phyloP scores from a whole-genome alignment of 352 stramenopile species.

The Phytophthora idaei region DNA sequence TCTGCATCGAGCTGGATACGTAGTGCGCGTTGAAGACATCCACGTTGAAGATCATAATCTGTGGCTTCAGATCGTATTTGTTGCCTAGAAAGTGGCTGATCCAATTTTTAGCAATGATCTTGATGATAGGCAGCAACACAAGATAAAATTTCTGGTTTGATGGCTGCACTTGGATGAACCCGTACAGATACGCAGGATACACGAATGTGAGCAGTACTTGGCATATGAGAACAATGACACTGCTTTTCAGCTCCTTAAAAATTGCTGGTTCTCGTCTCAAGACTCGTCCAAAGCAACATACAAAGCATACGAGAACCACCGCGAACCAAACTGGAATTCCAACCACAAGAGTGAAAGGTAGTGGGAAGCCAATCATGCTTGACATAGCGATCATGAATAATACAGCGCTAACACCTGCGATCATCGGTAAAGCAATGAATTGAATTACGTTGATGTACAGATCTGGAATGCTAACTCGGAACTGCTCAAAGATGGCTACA shows the following conservation, averaged over 20 bases:
- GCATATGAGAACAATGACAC: constrained; percentile 4
- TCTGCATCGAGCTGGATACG: constrained; percentile 17
- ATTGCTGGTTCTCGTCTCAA: not conserved
- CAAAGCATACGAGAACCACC: constrained; percentile 6
- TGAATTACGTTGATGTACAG: constrained; percentile 7
- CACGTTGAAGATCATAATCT: constrained; percentile 16
- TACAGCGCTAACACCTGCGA: constrained; percentile 3
- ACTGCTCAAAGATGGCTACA: constrained; percentile 8
- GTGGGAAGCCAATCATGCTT: constrained; percentile 1
- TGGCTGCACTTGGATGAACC: constrained; percentile 4
- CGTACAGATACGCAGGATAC: constrained; percentile 13
- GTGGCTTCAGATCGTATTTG: constrained; percentile 15
- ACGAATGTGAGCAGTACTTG: constrained; percentile 15
- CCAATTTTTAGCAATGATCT: constrained; percentile 8
- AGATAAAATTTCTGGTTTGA: constrained; percentile 14
- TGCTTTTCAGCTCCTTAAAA: constrained; percentile 2
- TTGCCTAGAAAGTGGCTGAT: constrained; percentile 4
- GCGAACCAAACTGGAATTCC: constrained; percentile 8
- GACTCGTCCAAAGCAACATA: constrained; percentile 3
- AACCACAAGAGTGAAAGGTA: constrained; percentile 12
- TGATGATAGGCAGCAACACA: constrained; percentile 11
- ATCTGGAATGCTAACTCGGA: constrained; percentile 8
- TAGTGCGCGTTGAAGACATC: constrained; percentile 15
- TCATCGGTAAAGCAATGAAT: constrained; percentile 3
- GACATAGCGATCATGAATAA: constrained; percentile 15